Base-by-base conservation (phyloP, 495 filamentous ascomycete genomes). In the Astrocystis sublimbata region DNA sequence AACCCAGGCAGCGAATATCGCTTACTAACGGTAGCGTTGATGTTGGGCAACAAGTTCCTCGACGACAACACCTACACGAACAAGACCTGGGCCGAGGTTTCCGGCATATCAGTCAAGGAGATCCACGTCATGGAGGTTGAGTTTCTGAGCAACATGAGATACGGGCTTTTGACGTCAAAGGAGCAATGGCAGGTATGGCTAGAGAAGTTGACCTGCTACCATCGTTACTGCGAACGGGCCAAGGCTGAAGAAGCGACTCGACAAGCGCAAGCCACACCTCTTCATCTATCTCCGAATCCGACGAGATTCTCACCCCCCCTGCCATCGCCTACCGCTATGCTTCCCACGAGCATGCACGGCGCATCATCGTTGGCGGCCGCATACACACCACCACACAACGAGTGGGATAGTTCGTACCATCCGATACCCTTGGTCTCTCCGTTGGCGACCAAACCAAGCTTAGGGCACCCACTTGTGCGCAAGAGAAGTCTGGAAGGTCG, bases 51-150 rank as follows among this genome's bases (percentile, higher is more conserved):
- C 76, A 99, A 99, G 81, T 99, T 97, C 69, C 78, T 99, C 65
- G 96, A 99, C 71, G 96, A 99, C 70, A 99, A 98, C 73, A 98
- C 96, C 2, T 99, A 98, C 76, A 98, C 96, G 54, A 99, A 99
- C 80, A 97, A 98, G 80, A 98, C 96, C 1, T 99, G 96, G 96
- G 94, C 96, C 13, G 96, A 99, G 67, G 96, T 99, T 43, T 97
- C 96, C 24, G 89, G 91, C 17, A 96, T 99, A 61, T 89, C 90
- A 4, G 96, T 98, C 12, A 86, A 86, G 55, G 96, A 99, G 75
- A 96, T 99, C 42, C 96, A 99, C 71, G 87, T 97, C 40, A 99
- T 99, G 96, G 96, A 99, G 72, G 96, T 99, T 0, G 96, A 99
- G 73, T 99, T 99, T 68, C 81, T 99, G 60, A 97, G 94, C 80